Evolutionary conservation across 2,329 filamentous ascomycete genomes (phyloP).

Genomic region (Thelonectria discophora): DNA sequence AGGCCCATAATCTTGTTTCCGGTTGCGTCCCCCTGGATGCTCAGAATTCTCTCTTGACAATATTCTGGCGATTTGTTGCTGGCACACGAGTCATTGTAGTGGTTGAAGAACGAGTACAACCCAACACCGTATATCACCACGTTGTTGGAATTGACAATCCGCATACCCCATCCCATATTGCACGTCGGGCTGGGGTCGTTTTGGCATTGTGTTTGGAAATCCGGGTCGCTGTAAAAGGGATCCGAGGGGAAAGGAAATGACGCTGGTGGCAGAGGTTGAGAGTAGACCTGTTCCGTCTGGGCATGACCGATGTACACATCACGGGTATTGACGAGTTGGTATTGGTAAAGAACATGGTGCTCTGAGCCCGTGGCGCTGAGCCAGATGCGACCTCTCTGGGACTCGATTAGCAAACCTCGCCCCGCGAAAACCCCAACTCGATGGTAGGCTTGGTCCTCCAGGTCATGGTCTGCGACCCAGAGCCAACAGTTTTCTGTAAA

Average conservation of each 20-base stretch:
- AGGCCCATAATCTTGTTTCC: constrained; percentile 41
- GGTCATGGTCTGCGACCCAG: constrained; percentile 63
- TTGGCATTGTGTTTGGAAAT: constrained; percentile 37
- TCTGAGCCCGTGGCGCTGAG: constrained; percentile 72
- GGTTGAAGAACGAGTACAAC: constrained; percentile 74
- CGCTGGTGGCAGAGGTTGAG: constrained; percentile 70
- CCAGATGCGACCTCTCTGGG: constrained; percentile 57
- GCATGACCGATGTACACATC: constrained; percentile 71
- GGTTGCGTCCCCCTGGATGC: constrained; percentile 34
- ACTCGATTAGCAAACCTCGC: constrained; percentile 59
- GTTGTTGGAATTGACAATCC: constrained; percentile 64
- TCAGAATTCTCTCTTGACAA: constrained; percentile 58
- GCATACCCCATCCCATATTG: constrained; percentile 71
- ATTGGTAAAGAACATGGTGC: constrained; percentile 74
- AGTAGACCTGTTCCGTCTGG: constrained; percentile 78
- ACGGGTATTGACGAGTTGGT: constrained; percentile 68
- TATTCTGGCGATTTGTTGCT: constrained; percentile 50
- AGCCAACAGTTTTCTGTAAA: constrained; percentile 58
- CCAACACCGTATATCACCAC: constrained; percentile 70
- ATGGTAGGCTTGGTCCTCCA: constrained; percentile 58
- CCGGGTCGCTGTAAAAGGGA: constrained; percentile 44
- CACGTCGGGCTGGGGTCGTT: constrained; percentile 59
- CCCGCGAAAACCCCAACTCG: constrained; percentile 63
- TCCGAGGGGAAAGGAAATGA: constrained; percentile 63
- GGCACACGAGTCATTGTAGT: constrained; percentile 64